phyloP scores from a whole-genome alignment of 2,329 filamentous ascomycete genomes.

The Neobulgaria alba region DNA sequence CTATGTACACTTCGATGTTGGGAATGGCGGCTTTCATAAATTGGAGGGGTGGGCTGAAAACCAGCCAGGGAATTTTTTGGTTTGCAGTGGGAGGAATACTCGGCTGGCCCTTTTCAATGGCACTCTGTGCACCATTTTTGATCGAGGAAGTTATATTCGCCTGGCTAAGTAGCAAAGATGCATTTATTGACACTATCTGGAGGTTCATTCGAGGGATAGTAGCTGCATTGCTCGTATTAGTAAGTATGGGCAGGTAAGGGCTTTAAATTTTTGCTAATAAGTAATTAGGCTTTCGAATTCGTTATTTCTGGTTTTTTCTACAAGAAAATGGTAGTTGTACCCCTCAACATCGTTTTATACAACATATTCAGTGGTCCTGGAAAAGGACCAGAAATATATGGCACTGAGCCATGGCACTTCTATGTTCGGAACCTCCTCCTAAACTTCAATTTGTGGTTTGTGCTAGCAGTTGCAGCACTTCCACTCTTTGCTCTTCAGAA shows the following conservation, averaged over 20 bases:
- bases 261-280: background rate
- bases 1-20: slow-evolving; percentile 89
- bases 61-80: slow-evolving; percentile 78
- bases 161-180: slow-evolving; percentile 45
- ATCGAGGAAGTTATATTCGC: slow-evolving; percentile 63
- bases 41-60: slow-evolving; percentile 71
- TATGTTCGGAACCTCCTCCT: slow-evolving; percentile 85
- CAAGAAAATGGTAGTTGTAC: slow-evolving; percentile 64
- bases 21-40: slow-evolving; percentile 87
- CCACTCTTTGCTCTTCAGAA: slow-evolving; percentile 73
- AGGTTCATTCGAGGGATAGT: slow-evolving; percentile 60
- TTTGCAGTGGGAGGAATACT: slow-evolving; percentile 78
- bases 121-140: slow-evolving; percentile 72
- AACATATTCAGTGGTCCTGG: slow-evolving; percentile 80
- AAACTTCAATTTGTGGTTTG: slow-evolving; percentile 94
- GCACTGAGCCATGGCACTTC: slow-evolving; percentile 94
- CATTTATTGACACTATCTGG: slow-evolving; percentile 48
- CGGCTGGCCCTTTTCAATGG: slow-evolving; percentile 91
- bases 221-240: slow-evolving; percentile 25
- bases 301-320: slow-evolving; percentile 79
- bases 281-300: slow-evolving; percentile 55
- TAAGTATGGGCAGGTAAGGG: slow-evolving; percentile 10
- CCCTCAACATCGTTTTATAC: slow-evolving; percentile 91
- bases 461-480: slow-evolving; percentile 64
- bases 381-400: slow-evolving; percentile 82